Base-by-base conservation (phyloP, 305 asterid species). In the Coffea humblotiana region DNA sequence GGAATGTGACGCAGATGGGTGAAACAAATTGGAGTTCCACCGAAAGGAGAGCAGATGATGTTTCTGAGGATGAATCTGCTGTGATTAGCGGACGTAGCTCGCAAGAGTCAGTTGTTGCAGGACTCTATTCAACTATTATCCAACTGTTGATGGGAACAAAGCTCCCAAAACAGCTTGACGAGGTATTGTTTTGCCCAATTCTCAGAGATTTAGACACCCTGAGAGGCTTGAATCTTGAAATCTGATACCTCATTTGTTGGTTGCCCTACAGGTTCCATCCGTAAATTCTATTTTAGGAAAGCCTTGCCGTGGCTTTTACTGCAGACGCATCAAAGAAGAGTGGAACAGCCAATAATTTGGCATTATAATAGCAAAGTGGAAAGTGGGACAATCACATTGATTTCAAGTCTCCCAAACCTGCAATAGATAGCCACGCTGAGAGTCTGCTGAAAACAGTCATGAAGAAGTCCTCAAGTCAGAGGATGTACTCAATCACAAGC, bases 311-410 rank as follows among this genome's bases (percentile, higher is more conserved):
- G 2, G 75, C 84, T 9, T 75, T 87, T 80, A 78, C 81, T 23
- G 72, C 83, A 27, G 85, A 81, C 58, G 88, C 72, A 79, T 6
- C 83, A 40, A 71, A 82, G 72, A 86, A 84, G 78, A 90, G 78
- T 10, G 77, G 61, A 58, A 84, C 82, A 71, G 73, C 79, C 25
- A 82, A 70, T 78, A 74, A 48, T 72, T 67, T 88, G 56, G 56
- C 29, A 9, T 35, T 84, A 90, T 82, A 84, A 92, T 40, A 87
- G 92, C 78, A 74, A 86, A 45, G 91, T 90, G 81, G 91, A 87
- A 79, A 81, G 64, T 3, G 91, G 86, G 77, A 83, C 78, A 83
- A 88, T 89, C 74, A 87, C 88, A 54, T 92, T 37, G 85, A 88
- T 76, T 84, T 88, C 84, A 84, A 83, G 77, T 64, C 90, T 18